A percentile compares a stretch with the other conserved stretches of the same genome.
Conservation (phyloP, 2,329 filamentous ascomycete genomes). For the Tolypocladium ovalisporum region DNA sequence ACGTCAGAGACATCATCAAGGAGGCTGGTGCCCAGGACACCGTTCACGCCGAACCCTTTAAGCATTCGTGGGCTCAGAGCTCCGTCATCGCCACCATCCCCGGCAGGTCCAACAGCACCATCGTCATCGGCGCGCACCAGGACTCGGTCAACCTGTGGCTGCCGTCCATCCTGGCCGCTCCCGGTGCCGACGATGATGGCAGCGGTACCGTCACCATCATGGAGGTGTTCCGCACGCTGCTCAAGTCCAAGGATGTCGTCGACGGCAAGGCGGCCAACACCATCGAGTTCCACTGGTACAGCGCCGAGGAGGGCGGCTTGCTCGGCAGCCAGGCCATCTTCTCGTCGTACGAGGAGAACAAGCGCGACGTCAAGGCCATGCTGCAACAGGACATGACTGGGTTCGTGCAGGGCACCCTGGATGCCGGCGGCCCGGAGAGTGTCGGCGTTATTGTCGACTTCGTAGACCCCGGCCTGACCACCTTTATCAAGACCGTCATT, state of each 20-base stretch:
- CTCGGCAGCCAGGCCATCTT: slow-evolving; percentile 88
- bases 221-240: slow-evolving; percentile 74
- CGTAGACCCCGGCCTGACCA: slow-evolving; percentile 71
- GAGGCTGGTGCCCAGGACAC: slow-evolving; percentile 58
- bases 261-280: slow-evolving; percentile 70
- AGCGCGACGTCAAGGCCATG: slow-evolving; percentile 83
- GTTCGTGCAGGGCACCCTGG: slow-evolving; percentile 70
- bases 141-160: slow-evolving; percentile 92
- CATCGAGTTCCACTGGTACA: slow-evolving; percentile 95
- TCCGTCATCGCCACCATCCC: slow-evolving; percentile 89
- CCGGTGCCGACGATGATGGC: slow-evolving; percentile 92
- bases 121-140: slow-evolving; percentile 86
- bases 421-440: slow-evolving; percentile 71
- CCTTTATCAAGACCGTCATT: slow-evolving; percentile 84
- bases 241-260: slow-evolving; percentile 60
- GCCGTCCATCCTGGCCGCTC: slow-evolving; percentile 71
- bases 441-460: slow-evolving; percentile 91
- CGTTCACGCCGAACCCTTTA: slow-evolving; percentile 62
- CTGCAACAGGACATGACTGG: slow-evolving; percentile 98
- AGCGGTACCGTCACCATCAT: slow-evolving; percentile 90
- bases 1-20: slow-evolving; percentile 61
- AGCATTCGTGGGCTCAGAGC: slow-evolving; percentile 79
- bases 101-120: slow-evolving; percentile 70
- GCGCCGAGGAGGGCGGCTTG: slow-evolving; percentile 78
- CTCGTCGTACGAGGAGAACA: slow-evolving; percentile 60